Evolutionary conservation across 352 stramenopile genomes (phyloP).

Genomic region (Phytophthora vignae): DNA sequence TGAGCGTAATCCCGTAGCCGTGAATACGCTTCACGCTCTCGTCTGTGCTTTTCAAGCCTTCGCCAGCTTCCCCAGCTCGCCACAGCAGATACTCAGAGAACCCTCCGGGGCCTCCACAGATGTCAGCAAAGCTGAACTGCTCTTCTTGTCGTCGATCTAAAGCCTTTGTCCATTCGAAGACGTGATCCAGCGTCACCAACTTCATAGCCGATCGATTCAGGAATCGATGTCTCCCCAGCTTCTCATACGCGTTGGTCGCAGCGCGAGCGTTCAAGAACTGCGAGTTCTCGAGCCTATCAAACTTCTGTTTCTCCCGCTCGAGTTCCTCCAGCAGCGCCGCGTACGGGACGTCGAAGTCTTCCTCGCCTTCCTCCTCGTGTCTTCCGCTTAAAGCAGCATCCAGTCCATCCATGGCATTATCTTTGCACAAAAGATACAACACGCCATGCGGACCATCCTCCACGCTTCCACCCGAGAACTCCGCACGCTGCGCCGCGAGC

Average conservation of each 20-base stretch:
- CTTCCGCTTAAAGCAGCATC: conserved; percentile 12
- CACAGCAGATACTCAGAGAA: conserved; percentile 88
- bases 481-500: conserved; percentile 13
- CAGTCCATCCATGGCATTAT: conserved; percentile 4
- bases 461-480: conserved; percentile 15
- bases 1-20: conserved; percentile 79
- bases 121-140: conserved; percentile 71
- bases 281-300: conserved; percentile 40
- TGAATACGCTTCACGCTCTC: conserved; percentile 8
- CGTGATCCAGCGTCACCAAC: conserved; percentile 73
- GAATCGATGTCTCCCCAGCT: conserved; percentile 66
- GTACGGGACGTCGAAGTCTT: conserved; percentile 14
- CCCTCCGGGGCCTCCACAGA: conserved; percentile 80
- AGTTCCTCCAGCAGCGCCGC: conserved; percentile 45
- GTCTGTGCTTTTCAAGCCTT: neutral
- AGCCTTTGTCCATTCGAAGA: conserved; percentile 60
- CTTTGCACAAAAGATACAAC: conserved; percentile 42
- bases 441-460: conserved; percentile 34
- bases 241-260: conserved; percentile 65
- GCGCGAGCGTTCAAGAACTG: conserved; percentile 53
- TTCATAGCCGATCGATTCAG: conserved; percentile 89
- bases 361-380: neutral
- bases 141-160: neutral
- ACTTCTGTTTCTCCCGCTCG: conserved; percentile 47
- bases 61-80: conserved; percentile 19